Base-by-base conservation (phyloP, 495 filamentous ascomycete genomes). In the Penicillium arizonense region DNA sequence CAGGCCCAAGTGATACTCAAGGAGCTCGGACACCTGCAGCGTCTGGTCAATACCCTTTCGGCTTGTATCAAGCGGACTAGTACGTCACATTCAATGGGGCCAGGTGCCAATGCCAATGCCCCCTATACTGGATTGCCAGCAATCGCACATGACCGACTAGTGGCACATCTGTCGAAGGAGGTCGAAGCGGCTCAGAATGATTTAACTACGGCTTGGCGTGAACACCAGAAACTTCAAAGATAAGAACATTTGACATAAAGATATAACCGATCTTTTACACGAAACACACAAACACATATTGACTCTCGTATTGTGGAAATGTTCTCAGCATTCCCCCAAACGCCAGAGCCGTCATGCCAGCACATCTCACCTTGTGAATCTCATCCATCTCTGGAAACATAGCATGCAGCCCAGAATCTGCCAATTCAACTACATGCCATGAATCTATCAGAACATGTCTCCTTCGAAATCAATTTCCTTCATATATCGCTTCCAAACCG, bases 21-120 rank as follows among this genome's bases (percentile, higher is more conserved):
- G 8, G 47, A 50, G 10, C 16, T 50, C 7, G 23, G 16, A 5
- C 47, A 50, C 16, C 3, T 50, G 18, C 47, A 50, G 26, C 37
- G 47, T n/a, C 30, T 50, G 24, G 47, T 50, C 3, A 24, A 50
- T 39, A 50, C 47, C 12, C 26, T 50, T 28, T 52, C 50, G 16
- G 34, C 36, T 16, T 42, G 50, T n/a, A 52, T 46, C 9, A 18
- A 20, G 34, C 33, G 46, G 26, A 46, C 33, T 14, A n/a, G 12
- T 10, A 44, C 9, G 5, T 34, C 33, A n/a, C 1, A 35, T 26
- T 10, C 40, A 26, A 28, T 20, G 6, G 39, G 20, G 5, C 21
- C 33, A 2, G 26, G 5, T n/a, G n/a, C 24, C 23, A 24, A 32
- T 14, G 6, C 26, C n/a, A n/a, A n/a, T n/a, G n/a, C n/a, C n/a